These are phyloP conservation scores for Trypanosomatidae sp. DNA, from an alignment of 208 protist genomes.

Conservation along the genomic window DNA sequence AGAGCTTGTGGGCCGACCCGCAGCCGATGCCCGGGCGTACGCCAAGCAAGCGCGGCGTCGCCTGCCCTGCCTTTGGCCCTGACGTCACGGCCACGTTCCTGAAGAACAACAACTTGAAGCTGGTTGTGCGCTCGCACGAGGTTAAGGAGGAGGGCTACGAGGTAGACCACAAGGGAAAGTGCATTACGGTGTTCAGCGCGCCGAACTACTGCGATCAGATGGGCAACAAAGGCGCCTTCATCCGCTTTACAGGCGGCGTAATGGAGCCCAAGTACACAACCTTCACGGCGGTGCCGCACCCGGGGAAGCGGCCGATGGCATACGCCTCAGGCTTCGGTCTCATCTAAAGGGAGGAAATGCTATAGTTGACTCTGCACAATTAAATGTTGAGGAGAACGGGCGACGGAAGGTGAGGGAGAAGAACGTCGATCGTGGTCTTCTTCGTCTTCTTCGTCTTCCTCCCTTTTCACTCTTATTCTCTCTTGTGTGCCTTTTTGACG, in stretches of 20 bases:
- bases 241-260: constrained; percentile 79
- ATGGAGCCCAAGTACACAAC: constrained; percentile 82
- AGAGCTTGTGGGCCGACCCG: constrained; percentile 97
- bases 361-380: background rate
- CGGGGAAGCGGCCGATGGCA: constrained; percentile 83
- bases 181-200: constrained; percentile 96
- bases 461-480: too few relatives aligned
- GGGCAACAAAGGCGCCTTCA: constrained; percentile 91
- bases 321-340: constrained; percentile 70
- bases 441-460: too few relatives aligned
- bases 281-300: constrained; percentile 73
- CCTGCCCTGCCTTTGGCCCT: constrained; percentile 96
- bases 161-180: constrained; percentile 92
- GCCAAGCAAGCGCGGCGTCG: constrained; percentile 96
- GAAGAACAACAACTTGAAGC: constrained; percentile 92
- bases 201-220: constrained; percentile 99
- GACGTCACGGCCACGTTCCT: constrained; percentile 97
- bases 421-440: too few relatives aligned
- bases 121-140: constrained; percentile 97
- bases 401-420: too few relatives aligned
- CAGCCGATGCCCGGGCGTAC: constrained; percentile 90
- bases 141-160: constrained; percentile 97
- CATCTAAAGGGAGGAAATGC: too few relatives aligned
- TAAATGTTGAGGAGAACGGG: too few relatives aligned
- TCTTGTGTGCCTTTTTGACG: too few relatives aligned